Conservation (phyloP, 2,329 filamentous ascomycete genomes). For the Xylariales sp. region DNA sequence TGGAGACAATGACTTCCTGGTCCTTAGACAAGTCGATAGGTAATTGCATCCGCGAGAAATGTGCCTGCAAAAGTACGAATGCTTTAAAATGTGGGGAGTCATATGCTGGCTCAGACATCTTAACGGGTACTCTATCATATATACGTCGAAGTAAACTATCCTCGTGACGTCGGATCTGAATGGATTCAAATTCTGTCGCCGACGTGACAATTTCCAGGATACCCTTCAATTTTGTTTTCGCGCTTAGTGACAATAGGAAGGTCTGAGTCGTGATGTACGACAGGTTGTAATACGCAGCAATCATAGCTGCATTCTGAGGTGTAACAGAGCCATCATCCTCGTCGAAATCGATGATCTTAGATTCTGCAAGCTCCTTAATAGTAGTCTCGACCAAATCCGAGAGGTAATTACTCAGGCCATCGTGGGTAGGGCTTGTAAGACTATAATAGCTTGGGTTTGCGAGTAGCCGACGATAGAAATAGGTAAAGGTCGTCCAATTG, state of each 20-base stretch:
- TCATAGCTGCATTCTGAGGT: conserved; percentile 96
- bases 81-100: conserved; percentile 99
- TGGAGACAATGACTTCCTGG: conserved; percentile 86
- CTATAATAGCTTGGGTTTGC: conserved; percentile 98
- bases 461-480: conserved; percentile 94
- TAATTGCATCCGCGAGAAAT: conserved; percentile 97
- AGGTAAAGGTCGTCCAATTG: conserved; percentile 98
- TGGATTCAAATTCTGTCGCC: conserved; percentile 93
- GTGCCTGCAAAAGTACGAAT: conserved; percentile 95
- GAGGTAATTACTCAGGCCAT: conserved; percentile 91
- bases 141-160: conserved; percentile 88
- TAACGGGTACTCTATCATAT: conserved; percentile 93
- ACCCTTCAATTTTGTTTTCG: conserved; percentile 93
- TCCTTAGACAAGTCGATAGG: conserved; percentile 96
- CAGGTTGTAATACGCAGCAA: conserved; percentile 98
- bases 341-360: conserved; percentile 95
- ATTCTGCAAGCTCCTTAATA: conserved; percentile 87
- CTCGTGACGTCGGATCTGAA: conserved; percentile 94
- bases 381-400: conserved; percentile 96
- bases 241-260: conserved; percentile 89
- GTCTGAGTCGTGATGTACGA: conserved; percentile 99
- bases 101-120: conserved; percentile 87
- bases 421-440: conserved; percentile 86
- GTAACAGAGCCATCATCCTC: conserved; percentile 91
- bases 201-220: conserved; percentile 97